Percentiles rank a stretch among this genome's conserved stretches.
Evolutionary conservation across 1,284 basidiomycete genomes (phyloP).

Genomic region (Malassezia caprae): DNA sequence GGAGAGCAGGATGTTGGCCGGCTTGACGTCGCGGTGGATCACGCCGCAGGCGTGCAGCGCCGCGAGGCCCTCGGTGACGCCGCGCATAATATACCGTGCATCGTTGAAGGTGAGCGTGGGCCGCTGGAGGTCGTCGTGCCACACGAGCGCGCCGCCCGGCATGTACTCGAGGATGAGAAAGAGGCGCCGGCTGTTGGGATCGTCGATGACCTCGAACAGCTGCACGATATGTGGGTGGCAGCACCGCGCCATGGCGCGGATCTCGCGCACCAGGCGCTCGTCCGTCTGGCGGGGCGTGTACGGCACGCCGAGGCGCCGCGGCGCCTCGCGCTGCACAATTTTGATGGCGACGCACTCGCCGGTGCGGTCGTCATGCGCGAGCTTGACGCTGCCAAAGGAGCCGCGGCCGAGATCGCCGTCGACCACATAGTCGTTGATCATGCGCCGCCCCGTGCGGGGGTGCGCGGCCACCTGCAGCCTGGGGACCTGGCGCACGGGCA

Average conservation of each 20-base stretch:
- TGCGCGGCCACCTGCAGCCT: constrained; percentile 32
- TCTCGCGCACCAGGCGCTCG: constrained; percentile 53
- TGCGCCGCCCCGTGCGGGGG: constrained; percentile 33
- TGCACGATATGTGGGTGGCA: constrained; percentile 82
- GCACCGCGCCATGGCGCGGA: constrained; percentile 91
- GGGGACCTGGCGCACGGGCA: constrained; percentile 1
- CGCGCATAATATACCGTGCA: constrained; percentile 74
- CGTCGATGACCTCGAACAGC: constrained; percentile 89
- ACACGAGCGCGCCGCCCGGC: constrained; percentile 83
- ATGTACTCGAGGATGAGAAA: constrained; percentile 98
- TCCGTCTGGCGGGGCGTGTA: constrained; percentile 38
- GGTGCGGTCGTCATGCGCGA: constrained; percentile 38
- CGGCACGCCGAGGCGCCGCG: constrained; percentile 33
- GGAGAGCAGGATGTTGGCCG: constrained; percentile 87
- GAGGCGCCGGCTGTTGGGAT: constrained; percentile 75
- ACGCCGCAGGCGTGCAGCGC: constrained; percentile 94
- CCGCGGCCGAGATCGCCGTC: constrained; percentile 43
- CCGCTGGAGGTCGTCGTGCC: constrained; percentile 54
- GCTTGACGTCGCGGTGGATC: constrained; percentile 98
- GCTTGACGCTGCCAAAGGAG: constrained; percentile 42
- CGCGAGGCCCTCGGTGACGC: constrained; percentile 83
- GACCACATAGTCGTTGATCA: constrained; percentile 48
- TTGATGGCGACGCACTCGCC: constrained; percentile 44
- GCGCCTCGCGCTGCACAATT: constrained; percentile 42
- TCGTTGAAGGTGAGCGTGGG: constrained; percentile 74